Evolutionary conservation across 2,329 filamentous ascomycete species (phyloP), one percentile per base, ranked within the genome.

Genomic region (Gaeumannomyces tritici): DNA sequence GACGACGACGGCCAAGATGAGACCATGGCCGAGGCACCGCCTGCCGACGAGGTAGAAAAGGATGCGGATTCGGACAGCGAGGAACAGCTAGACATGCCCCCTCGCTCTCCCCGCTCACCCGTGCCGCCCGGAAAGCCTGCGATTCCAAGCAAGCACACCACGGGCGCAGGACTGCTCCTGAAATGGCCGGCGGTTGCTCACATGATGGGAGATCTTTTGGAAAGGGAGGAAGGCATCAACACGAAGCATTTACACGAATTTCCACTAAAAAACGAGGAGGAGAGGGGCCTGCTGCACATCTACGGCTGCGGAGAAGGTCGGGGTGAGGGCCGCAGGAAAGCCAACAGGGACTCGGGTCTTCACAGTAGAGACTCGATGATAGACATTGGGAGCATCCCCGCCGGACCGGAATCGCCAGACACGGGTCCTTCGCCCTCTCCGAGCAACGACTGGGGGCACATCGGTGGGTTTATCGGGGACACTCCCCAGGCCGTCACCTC

Each of bases 111-210:
- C 26, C 80, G 80, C 9, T 79, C 80, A 9, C 75, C 79, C 13
- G 80, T 83, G 8, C 76, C 75, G 15, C 81, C 82, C 1, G 86
- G 85, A 58, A 82, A 86, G 66, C 83, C 89, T 18, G 84, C 89
- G 1, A 90, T 96, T 62, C 90, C 91, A 0, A 84, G 87, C 31
- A 90, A 96, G 67, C 93, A 98, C 70, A 96, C 91, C 0, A 97
- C 93, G 0, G 85, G 91, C n/a, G 92, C 92, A 1, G 90, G 95
- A 60, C 84, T 92, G 65, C 78, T 98, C 24, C 77, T 98, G 31
- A 80, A 83, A 58, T 92, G 89, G 86, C 83, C 83, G 0, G 82
- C 86, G 0, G 91, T 95, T 62, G 75, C 80, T 70, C 76, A 81
- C 65, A 71, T 97, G 70, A 85, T 90, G 42, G 79, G 70, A 64